Percentiles rank a stretch among this genome's conserved stretches.
Evolutionary conservation across 805 yeast species (phyloP).

Genomic region (Kockiozyma suomiensis): DNA sequence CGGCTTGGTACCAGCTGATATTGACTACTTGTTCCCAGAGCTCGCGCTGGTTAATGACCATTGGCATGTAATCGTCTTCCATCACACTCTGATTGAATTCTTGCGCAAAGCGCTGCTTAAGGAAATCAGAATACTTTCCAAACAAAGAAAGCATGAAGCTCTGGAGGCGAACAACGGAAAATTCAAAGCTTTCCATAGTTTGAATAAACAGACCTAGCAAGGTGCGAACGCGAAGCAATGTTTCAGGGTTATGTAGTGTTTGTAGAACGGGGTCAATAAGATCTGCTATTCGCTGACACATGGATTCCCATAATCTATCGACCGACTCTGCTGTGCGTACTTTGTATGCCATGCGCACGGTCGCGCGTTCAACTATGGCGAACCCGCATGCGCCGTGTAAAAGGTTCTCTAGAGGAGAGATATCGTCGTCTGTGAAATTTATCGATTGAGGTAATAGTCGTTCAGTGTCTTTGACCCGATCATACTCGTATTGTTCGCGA

Average conservation of each 20-base stretch:
- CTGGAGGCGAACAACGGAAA: slow-evolving; percentile 61
- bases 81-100: slow-evolving; percentile 66
- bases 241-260: slow-evolving; percentile 40
- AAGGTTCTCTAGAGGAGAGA: slow-evolving; percentile 54
- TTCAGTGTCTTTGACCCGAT: slow-evolving; percentile 69
- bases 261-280: slow-evolving; percentile 43
- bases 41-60: slow-evolving; percentile 61
- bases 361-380: slow-evolving; percentile 70
- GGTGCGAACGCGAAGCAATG: slow-evolving; percentile 58
- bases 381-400: slow-evolving; percentile 71
- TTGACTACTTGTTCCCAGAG: slow-evolving; percentile 65
- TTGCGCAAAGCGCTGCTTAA: slow-evolving; percentile 56
- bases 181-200: slow-evolving; percentile 69
- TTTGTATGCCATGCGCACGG: slow-evolving; percentile 61
- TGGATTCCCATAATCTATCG: slow-evolving; percentile 76
- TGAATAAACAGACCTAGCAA: slow-evolving; percentile 71
- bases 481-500: slow-evolving; percentile 65
- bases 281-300: slow-evolving; percentile 45
- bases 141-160: slow-evolving; percentile 62
- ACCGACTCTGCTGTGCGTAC: slow-evolving; percentile 63
- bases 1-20: slow-evolving; percentile 69
- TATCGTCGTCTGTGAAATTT: slow-evolving; percentile 38
- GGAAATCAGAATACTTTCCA: slow-evolving; percentile 59
- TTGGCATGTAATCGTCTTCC: slow-evolving; percentile 88
- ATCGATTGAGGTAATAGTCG: slow-evolving; percentile 68